These are phyloP conservation scores for Fusarium udum DNA, from an alignment of 2,329 filamentous ascomycete species.

Conservation along the genomic window DNA sequence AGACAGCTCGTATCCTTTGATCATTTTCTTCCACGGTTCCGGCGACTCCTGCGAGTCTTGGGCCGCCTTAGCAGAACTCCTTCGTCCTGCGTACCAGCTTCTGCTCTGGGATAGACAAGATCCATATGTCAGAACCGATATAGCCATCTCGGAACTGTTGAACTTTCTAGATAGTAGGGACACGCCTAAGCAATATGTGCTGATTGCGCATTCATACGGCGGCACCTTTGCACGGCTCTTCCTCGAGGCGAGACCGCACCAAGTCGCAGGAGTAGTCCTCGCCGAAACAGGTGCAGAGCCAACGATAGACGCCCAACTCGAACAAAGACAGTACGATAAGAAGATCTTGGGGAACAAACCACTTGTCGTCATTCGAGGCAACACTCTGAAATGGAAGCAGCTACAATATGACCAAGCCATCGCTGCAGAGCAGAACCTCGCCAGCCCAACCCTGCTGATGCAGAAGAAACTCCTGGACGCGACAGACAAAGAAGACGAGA, in stretches of 20 bases:
- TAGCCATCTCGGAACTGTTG: background rate
- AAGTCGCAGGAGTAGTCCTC: conserved; percentile 35
- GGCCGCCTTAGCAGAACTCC: conserved; percentile 7
- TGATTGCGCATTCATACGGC: conserved; percentile 36
- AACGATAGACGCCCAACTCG: conserved; percentile 8
- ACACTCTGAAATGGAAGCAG: conserved; percentile 33
- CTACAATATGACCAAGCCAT: conserved; percentile 21
- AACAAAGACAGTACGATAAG: conserved; percentile 25
- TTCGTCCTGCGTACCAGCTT: conserved; percentile 5
- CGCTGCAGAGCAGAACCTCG: background rate
- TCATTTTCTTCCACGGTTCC: conserved; percentile 38
- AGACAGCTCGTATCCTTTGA: background rate
- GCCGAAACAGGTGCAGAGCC: conserved; percentile 39
- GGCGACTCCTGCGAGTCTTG: conserved; percentile 34
- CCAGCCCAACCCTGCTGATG: background rate
- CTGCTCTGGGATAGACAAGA: conserved; percentile 27
- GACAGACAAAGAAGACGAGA: conserved; percentile 32
- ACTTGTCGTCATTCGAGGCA: conserved; percentile 30
- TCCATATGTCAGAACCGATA: background rate
- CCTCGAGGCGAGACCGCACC: conserved; percentile 13
- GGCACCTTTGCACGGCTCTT: conserved; percentile 32
- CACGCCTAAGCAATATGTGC: background rate
- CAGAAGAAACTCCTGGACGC: conserved; percentile 28
- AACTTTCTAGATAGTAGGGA: background rate
- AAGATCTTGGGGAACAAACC: conserved; percentile 25